Evolutionary conservation across 495 filamentous ascomycete genomes (phyloP), one percentile per base, ranked within the genome.

Genomic region (Aspergillus funiculosus): DNA sequence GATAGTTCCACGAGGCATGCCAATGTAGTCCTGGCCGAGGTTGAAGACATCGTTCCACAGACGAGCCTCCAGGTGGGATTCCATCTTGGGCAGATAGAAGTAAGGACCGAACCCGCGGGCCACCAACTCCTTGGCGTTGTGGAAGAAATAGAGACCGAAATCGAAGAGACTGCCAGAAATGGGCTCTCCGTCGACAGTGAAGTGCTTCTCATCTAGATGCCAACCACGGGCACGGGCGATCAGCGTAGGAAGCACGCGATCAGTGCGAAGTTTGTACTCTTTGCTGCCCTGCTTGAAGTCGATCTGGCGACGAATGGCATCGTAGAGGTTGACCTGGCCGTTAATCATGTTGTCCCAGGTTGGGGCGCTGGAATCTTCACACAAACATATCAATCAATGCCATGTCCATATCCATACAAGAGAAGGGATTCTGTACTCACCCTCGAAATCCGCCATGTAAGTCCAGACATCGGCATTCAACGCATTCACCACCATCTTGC

Each of bases 281-380:
- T 97, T 99, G 53, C 79, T 75, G 39, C 89, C 89, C 56, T 87
- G 84, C 74, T 94, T 94, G 78, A 97, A 97, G 73, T 99, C 92
- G 54, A 97, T 80, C 69, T 95, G 86, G 45, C 82, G 82, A 48
- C 92, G 89, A 57, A 95, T 86, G 43, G 94, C 94, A 59, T 99
- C 92, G 73, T 97, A 95, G 47, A 99, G 76, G 73, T 99, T 99
- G 41, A 96, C 82, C 74, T 99, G 92, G 42, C 92, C 92, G 62
- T 92, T 92, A 71, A 96, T 80, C 91, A 99, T 96, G 76, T 97
- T 99, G 37, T 95, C 89, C 92, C 92, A 99, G 18, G 92, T 97
- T 22, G 92, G 92, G 18, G 94, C 92, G 64, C 79, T 95, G 3
- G 92, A 97, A 64, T 99, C 92, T 95, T 52, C 13, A 30, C 7